Base-by-base conservation (phyloP, 2,329 filamentous ascomycete genomes). In the Aaosphaeria arxii region DNA sequence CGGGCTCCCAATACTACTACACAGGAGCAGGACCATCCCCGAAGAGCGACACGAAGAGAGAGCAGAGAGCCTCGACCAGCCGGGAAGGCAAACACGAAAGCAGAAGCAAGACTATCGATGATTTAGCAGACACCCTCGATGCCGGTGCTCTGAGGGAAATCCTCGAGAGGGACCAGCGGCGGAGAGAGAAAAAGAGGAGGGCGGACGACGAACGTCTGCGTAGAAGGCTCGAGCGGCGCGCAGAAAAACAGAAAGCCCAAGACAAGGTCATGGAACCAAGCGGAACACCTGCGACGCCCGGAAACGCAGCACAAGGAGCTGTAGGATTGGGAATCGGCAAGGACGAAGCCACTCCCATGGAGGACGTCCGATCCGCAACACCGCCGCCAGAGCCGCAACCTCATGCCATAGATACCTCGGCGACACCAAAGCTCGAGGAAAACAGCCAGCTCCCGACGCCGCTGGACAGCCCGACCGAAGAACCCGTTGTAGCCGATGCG, bases 121-220 rank as follows among this genome's bases (percentile, higher is more conserved):
- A 82, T 40, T 67, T 97, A 40, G 94, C 91, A 24, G 88, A 97
- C 64, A 87, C 89, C 50, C 77, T 99, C 46, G 89, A 90, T 70
- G 88, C 94, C 4, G 83, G 87, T 45, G 91, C 90, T 58, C 70
- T 99, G 36, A 82, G 92, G 49, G 88, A 95, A 64, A 77, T 97
- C 30, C 87, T 99, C 82, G 94, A 99, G 60, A 79, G 94, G 50
- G 94, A 99, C 63, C 80, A 86, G 56, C 83, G 91, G 60, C 82
- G 94, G 48, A 84, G 81, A 55, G 89, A 96, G 56, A 84, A 84
- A 65, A 91, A 88, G 71, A 82, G 80, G 45, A 76, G 81, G 48
- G 78, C 79, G 35, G 86, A 92, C 24, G 82, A 84, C 53, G 84
- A 89, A 52, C 83, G 80, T 54, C 71, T 85, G 28, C 83, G 87